These are phyloP conservation scores for Sporothrix pallida DNA, from an alignment of 2,329 filamentous ascomycete genomes.

Conservation along the genomic window DNA sequence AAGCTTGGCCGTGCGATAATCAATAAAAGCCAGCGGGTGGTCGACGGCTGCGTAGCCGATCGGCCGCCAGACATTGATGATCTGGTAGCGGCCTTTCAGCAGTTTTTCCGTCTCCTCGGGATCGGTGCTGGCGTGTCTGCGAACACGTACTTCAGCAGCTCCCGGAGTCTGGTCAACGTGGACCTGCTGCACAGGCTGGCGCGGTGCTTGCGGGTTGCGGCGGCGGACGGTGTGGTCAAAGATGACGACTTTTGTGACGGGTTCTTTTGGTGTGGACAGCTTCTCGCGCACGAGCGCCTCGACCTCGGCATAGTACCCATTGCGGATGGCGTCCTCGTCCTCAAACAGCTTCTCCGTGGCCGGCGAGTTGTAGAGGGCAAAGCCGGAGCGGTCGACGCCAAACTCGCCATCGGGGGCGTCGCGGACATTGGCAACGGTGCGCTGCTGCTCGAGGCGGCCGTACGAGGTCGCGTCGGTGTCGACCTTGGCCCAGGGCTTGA, in stretches of 20 bases:
- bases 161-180: conserved; percentile 74
- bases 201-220: conserved; percentile 57
- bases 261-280: conserved; percentile 45
- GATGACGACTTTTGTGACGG: conserved; percentile 66
- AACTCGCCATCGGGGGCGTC: conserved; percentile 58
- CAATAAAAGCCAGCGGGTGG: conserved; percentile 68
- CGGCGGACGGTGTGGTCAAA: conserved; percentile 75
- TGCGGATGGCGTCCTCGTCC: conserved; percentile 60
- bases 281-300: conserved; percentile 61
- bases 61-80: conserved; percentile 75
- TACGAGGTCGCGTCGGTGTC: conserved; percentile 65
- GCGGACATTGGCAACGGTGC: conserved; percentile 62
- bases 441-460: conserved; percentile 51
- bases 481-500: conserved; percentile 69
- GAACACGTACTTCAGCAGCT: conserved; percentile 66
- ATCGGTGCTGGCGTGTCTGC: conserved; percentile 58
- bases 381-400: conserved; percentile 63
- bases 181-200: conserved; percentile 71
- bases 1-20: conserved; percentile 65
- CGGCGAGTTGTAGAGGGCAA: conserved; percentile 58
- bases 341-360: conserved; percentile 61
- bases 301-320: conserved; percentile 66
- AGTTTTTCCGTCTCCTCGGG: conserved; percentile 61
- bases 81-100: conserved; percentile 64
- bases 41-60: conserved; percentile 67